Evolutionary conservation across 2,329 filamentous ascomycete genomes (phyloP).

Genomic region (Beauveria sp.): DNA sequence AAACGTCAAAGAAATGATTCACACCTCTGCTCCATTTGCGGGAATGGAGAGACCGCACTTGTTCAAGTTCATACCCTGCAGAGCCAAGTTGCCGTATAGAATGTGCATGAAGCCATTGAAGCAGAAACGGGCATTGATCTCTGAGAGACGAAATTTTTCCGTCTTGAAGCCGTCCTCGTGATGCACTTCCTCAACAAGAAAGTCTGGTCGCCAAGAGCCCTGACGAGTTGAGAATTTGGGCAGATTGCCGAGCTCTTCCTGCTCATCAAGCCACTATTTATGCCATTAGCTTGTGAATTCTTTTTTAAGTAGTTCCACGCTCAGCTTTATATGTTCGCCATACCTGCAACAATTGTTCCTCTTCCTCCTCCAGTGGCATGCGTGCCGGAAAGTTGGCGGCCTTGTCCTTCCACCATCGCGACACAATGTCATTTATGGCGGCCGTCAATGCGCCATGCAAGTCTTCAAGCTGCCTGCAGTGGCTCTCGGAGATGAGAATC

Average conservation of each 20-base stretch:
- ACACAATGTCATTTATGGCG: slow-evolving; percentile 29
- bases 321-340: no score
- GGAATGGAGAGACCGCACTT: slow-evolving; percentile 17
- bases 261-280: neutral
- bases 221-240: neutral
- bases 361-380: slow-evolving; percentile 26
- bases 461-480: slow-evolving; percentile 22
- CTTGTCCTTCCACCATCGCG: slow-evolving; percentile 30
- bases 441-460: slow-evolving; percentile 25
- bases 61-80: slow-evolving; percentile 16
- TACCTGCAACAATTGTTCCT: slow-evolving; percentile 24
- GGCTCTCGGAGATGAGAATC: slow-evolving; percentile 24
- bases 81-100: slow-evolving; percentile 22
- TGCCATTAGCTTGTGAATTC: neutral
- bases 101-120: slow-evolving; percentile 31
- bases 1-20: no score
- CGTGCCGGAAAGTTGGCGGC: slow-evolving; percentile 23
- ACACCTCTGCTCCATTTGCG: slow-evolving; percentile 19
- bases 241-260: neutral
- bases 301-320: neutral
- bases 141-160: slow-evolving; percentile 23
- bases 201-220: neutral
- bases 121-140: slow-evolving; percentile 34
- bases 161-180: neutral
- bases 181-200: neutral